Conservation (phyloP, 371 early-diverging fungal species). For the Mucor indicus region DNA sequence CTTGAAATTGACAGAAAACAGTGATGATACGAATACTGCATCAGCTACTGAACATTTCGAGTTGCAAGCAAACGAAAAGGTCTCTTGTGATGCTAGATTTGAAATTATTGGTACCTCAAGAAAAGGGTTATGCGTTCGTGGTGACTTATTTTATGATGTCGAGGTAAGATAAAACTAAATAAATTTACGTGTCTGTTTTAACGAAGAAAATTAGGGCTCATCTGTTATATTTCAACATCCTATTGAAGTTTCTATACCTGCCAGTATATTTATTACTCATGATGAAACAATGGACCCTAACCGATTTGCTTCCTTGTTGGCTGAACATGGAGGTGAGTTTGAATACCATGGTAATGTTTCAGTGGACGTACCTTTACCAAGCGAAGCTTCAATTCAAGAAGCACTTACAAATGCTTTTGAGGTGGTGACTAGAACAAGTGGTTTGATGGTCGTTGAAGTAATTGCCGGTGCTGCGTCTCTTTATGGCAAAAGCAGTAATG, state of each 20-base stretch:
- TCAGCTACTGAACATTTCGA: slow-evolving; percentile 37
- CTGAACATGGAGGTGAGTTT: slow-evolving; percentile 54
- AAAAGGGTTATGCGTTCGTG: slow-evolving; percentile 28
- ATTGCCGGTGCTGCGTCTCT: slow-evolving; percentile 72
- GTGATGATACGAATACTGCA: slow-evolving; percentile 16
- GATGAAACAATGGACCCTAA: slow-evolving; percentile 46
- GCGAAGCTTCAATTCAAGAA: slow-evolving; percentile 20
- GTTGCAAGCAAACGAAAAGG: slow-evolving; percentile 28
- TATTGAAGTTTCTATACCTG: slow-evolving; percentile 42
- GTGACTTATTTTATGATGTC: slow-evolving; percentile 34
- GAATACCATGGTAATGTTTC: slow-evolving; percentile 35
- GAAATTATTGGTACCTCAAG: slow-evolving; percentile 33
- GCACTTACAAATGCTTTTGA: slow-evolving; percentile 49
- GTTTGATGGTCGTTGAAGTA: slow-evolving; percentile 65
- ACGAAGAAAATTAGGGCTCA: slow-evolving; percentile 17
- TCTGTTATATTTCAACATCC: slow-evolving; percentile 20
- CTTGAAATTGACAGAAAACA: slow-evolving; percentile 16
- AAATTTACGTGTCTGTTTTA: background rate
- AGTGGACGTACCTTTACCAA: slow-evolving; percentile 20
- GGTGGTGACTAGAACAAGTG: slow-evolving; percentile 42
- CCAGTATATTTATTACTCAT: slow-evolving; percentile 47
- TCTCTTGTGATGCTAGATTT: slow-evolving; percentile 28
- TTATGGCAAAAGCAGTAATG: slow-evolving; percentile 61
- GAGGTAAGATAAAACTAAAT: slow-evolving; percentile 27
- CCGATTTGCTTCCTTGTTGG: slow-evolving; percentile 50